Percentiles rank a stretch among this genome's conserved stretches.
These are phyloP conservation scores for Cystoisospora suis DNA, from an alignment of 169 alveolate genomes.

Conservation along the genomic window DNA sequence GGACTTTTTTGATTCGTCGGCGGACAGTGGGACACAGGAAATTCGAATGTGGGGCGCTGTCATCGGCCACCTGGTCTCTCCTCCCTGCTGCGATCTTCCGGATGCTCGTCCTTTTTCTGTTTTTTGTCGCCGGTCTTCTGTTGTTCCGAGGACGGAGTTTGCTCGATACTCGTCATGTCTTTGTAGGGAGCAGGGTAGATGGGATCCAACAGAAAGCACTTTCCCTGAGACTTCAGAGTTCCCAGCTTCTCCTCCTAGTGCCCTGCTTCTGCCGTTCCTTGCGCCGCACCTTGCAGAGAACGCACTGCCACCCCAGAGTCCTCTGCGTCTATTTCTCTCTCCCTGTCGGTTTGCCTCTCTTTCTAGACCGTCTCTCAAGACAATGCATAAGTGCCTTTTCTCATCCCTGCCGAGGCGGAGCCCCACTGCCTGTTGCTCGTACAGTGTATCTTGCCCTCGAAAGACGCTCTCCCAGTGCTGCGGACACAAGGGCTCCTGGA, in stretches of 20 bases:
- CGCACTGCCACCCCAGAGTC: neutral
- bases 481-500: too few relatives aligned
- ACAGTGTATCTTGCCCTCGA: too few relatives aligned
- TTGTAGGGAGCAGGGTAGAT: too few relatives aligned
- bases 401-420: too few relatives aligned
- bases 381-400: neutral
- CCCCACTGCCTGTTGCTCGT: too few relatives aligned
- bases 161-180: too few relatives aligned
- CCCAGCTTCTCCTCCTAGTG: neutral
- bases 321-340: neutral
- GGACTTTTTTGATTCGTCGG: too few relatives aligned
- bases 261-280: conserved; percentile 7
- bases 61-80: neutral
- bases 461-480: too few relatives aligned
- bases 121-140: neutral
- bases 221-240: neutral
- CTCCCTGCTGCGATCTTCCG: too few relatives aligned
- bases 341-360: conserved; percentile 13
- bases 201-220: too few relatives aligned
- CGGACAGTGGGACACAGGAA: neutral
- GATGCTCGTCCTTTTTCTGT: too few relatives aligned
- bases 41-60: conserved; percentile 1
- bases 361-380: neutral
- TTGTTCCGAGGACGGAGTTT: too few relatives aligned
- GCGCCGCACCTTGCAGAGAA: neutral